Conservation (phyloP, 805 yeast genomes). For the Candida sphagnicola region DNA sequence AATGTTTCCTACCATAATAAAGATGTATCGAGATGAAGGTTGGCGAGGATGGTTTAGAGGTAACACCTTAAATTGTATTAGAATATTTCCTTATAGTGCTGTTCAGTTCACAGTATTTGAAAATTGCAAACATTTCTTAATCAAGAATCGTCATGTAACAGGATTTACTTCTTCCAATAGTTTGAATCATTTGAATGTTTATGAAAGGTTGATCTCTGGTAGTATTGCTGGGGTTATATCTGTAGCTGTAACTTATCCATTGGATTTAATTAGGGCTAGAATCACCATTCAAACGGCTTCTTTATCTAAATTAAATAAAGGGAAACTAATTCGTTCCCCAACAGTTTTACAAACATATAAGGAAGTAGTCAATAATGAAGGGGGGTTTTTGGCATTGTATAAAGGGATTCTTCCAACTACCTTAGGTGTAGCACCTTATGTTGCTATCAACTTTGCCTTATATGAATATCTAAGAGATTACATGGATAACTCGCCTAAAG, state of each 20-base stretch:
- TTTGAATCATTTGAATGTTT: conserved; percentile 37
- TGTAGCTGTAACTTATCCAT: conserved; percentile 83
- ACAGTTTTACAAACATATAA: conserved; percentile 59
- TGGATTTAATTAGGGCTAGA: conserved; percentile 88
- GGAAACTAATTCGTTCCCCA: conserved; percentile 55
- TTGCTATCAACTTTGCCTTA: conserved; percentile 85
- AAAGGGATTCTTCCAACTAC: conserved; percentile 89
- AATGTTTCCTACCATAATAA: conserved; percentile 64
- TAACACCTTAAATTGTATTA: conserved; percentile 81
- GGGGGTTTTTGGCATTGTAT: conserved; percentile 75
- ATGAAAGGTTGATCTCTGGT: conserved; percentile 70
- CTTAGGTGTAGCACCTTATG: conserved; percentile 93
- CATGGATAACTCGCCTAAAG: conserved; percentile 30
- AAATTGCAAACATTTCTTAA: conserved; percentile 42
- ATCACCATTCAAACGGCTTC: conserved; percentile 84
- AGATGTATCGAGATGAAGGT: conserved; percentile 91
- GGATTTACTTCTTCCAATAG: conserved; percentile 12
- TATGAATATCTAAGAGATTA: conserved; percentile 76
- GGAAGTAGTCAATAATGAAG: conserved; percentile 69
- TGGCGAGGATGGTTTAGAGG: conserved; percentile 86
- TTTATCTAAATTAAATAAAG: conserved; percentile 43
- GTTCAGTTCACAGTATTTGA: conserved; percentile 90
- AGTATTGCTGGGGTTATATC: conserved; percentile 76
- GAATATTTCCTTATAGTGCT: conserved; percentile 92
- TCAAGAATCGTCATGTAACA: conserved; percentile 11